Evolutionary conservation across 345 rosid genomes (phyloP), one percentile per base, ranked within the genome.

Genomic region (Lagerstroemia speciosa): DNA sequence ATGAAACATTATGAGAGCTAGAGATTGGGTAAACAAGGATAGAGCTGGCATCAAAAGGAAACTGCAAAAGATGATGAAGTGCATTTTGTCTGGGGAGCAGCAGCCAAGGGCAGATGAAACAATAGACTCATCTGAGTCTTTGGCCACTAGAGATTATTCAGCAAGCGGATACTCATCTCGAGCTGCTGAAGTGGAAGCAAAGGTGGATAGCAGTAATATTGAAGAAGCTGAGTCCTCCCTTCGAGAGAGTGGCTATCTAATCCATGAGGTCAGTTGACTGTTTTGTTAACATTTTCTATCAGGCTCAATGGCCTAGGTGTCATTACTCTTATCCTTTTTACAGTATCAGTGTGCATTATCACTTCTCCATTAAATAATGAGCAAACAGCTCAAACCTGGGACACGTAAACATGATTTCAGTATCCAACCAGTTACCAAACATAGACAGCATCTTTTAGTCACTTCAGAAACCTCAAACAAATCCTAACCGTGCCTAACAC

Each of bases 151-250:
- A 73, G 90, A 88, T 72, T 86, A 81, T 62, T 88, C 93, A 24
- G 89, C 85, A 4, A 83, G 92, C 82, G 90, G 89, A 30, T 86
- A 72, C 81, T 86, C 93, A 1, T 84, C 90, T 72, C 78, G 87
- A 63, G 78, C 89, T 65, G 89, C 82, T 60, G 93, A 86, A 64
- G 63, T 72, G 52, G 93, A 86, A 45, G 8, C 79, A 43, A 88
- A 84, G 82, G 72, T 79, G 69, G 93, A 88, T 60, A 83, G 77
- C 63, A 88, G 89, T 73, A 88, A 86, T 76, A 88, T 88, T 61
- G 93, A 88, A 74, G 90, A 88, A 80, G 93, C 93, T 1, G 93
- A 88, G 77, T 88, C 87, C 41, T 80, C 90, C 69, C 90, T 88
- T 71, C 89, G 93, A 2, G 93, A 88, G 71, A 88, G 90, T n/a